Percentiles rank a stretch among this genome's conserved stretches.
These are phyloP conservation scores for Clohesyomyces aquaticus DNA, from an alignment of 495 filamentous ascomycete genomes.

Conservation along the genomic window DNA sequence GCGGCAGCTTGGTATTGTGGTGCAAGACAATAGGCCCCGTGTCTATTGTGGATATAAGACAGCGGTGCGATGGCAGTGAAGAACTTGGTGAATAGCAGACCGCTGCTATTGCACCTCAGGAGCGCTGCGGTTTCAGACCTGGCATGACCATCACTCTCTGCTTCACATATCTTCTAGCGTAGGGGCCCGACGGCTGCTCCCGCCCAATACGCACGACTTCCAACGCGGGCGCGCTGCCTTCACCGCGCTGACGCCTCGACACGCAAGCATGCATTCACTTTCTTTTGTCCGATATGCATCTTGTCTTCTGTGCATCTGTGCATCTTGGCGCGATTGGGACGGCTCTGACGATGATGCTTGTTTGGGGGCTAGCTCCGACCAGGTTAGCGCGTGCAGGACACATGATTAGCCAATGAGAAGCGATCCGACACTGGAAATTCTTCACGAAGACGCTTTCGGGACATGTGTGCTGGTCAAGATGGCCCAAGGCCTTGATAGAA, in stretches of 20 bases:
- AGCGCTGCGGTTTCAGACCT: constrained; percentile 36
- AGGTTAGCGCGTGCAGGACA: no score
- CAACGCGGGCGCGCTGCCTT: not conserved
- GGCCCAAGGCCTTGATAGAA: no score
- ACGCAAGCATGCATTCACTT: constrained; percentile 18
- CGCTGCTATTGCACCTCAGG: constrained; percentile 12
- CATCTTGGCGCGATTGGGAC: not conserved
- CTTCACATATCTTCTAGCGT: constrained; percentile 28
- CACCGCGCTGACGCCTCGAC: not conserved
- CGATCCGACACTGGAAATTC: no score
- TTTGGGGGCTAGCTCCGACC: not conserved
- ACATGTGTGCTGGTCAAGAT: no score
- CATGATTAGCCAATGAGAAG: no score
- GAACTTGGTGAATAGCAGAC: no score
- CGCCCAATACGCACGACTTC: not conserved
- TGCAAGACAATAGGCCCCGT: not conserved
- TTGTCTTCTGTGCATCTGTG: not conserved
- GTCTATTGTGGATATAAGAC: not conserved
- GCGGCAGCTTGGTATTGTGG: not conserved
- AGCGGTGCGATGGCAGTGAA: no score
- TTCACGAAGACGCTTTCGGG: no score
- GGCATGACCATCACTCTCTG: constrained; percentile 8
- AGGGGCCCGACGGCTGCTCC: constrained; percentile 17
- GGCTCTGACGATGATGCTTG: not conserved
- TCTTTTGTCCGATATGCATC: not conserved